Evolutionary conservation across 495 filamentous ascomycete species (phyloP), one percentile per base, ranked within the genome.

Genomic region (Podospora appendiculata): DNA sequence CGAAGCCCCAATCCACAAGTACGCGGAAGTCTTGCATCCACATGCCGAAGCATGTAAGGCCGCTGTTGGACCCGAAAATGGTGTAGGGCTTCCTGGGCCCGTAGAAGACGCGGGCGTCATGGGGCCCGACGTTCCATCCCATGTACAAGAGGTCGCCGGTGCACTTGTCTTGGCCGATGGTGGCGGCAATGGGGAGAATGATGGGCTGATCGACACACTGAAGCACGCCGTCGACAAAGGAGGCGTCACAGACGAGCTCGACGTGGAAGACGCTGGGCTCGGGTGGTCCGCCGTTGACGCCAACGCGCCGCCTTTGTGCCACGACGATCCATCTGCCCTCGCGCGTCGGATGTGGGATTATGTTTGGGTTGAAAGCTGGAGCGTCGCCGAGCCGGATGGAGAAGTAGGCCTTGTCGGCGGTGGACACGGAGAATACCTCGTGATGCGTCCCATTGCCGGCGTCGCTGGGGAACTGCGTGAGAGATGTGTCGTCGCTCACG

Each of bases 41-140:
- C 57, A 67, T 64, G 13, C 78, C 75, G 50, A 80, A 79, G 57
- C 79, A 82, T 12, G 74, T 74, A 47, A 63, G 63, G 11, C 46
- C 46, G 12, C 73, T 73, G 52, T 78, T 76, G n/a, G 74, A 76
- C 13, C 77, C 77, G 46, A 69, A 80, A 1, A 77, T 55, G 3
- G 59, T 66, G 41, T 70, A 75, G 0, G 77, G 74, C 10, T 53
- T 59, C 3, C 65, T 57, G 0, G 76, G 76, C 0, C 79, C 77
- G 54, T 74, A 75, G 60, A 80, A 75, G 12, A 80, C 72, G 18
- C 77, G 63, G 3, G 76, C 75, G 50, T 82, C 78, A 54, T 76
- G 76, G 1, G 74, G 75, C 0, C 78, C 77, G 33, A 70, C 45
- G 52, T 63, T 76, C 13, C 72, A 47, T 33, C 44, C 56, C 14